phyloP scores from a whole-genome alignment of 2,329 filamentous ascomycete genomes.

The Shiraia bambusicola region DNA sequence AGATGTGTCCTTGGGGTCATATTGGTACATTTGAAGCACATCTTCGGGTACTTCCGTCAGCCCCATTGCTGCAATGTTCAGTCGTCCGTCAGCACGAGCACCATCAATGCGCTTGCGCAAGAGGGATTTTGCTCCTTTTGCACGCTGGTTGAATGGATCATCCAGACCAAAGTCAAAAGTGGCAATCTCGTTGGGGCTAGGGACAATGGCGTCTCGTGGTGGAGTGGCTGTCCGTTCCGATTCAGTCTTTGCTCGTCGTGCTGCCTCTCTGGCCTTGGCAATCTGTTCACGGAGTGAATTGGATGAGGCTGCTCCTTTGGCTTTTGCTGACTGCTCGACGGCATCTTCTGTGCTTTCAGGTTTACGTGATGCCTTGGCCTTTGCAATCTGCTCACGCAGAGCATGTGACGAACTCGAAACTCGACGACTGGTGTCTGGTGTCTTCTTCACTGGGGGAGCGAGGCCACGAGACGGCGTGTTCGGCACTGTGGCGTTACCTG shows the following conservation, averaged over 20 bases:
- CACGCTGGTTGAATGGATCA: slow-evolving; percentile 71
- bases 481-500: slow-evolving; percentile 11
- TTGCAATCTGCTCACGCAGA: slow-evolving; percentile 86
- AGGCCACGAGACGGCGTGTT: slow-evolving; percentile 20
- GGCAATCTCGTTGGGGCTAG: slow-evolving; percentile 34
- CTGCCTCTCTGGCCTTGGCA: slow-evolving; percentile 80
- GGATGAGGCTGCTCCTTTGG: slow-evolving; percentile 64
- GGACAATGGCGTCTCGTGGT: slow-evolving; percentile 35
- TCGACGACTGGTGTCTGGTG: slow-evolving; percentile 41
- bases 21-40: slow-evolving; percentile 87
- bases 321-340: slow-evolving; percentile 35
- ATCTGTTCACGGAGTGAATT: slow-evolving; percentile 85
- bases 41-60: slow-evolving; percentile 78
- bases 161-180: slow-evolving; percentile 62
- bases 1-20: slow-evolving; percentile 62
- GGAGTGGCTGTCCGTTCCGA: slow-evolving; percentile 30
- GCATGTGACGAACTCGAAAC: slow-evolving; percentile 72
- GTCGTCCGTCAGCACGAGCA: slow-evolving; percentile 73
- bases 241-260: slow-evolving; percentile 48
- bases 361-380: slow-evolving; percentile 77
- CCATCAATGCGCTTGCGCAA: slow-evolving; percentile 70
- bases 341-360: slow-evolving; percentile 14
- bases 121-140: slow-evolving; percentile 64
- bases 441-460: slow-evolving; percentile 31
- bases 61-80: slow-evolving; percentile 86